Evolutionary conservation across 83 land plant species (phyloP).

Genomic region (Larix sibirica): DNA sequence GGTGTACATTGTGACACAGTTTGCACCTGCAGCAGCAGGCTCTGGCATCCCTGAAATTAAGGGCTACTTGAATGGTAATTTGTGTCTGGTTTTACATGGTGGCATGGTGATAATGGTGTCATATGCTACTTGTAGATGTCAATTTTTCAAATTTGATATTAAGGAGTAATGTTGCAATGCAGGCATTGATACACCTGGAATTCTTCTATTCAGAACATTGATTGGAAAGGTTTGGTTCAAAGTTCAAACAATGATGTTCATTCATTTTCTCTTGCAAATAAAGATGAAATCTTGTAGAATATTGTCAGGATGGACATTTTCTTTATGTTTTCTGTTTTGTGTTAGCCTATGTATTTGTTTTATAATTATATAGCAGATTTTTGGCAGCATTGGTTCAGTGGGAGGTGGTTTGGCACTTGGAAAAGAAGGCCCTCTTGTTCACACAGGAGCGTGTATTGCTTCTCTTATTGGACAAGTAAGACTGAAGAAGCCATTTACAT

Average conservation of each 20-base stretch:
- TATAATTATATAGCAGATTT: constrained; percentile 49
- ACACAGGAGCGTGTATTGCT: constrained; percentile 99
- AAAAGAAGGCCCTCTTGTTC: constrained; percentile 99
- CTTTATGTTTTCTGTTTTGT: background rate
- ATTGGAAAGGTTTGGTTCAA: constrained; percentile 83
- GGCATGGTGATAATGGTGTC: constrained; percentile 5
- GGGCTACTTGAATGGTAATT: constrained; percentile 93
- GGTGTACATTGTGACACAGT: constrained; percentile 86
- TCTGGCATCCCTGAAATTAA: constrained; percentile 99
- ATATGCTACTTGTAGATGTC: constrained; percentile 2
- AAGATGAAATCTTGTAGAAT: background rate
- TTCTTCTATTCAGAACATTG: constrained; percentile 93
- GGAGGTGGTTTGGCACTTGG: constrained; percentile 99
- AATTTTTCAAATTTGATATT: background rate
- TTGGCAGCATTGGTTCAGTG: constrained; percentile 99
- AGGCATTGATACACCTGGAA: constrained; percentile 97
- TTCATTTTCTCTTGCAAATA: constrained; percentile 7
- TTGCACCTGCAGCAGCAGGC: constrained; percentile 99
- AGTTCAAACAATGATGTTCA: background rate
- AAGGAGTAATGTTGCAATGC: constrained; percentile 9
- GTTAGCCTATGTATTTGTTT: background rate
- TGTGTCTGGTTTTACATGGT: constrained; percentile 1
- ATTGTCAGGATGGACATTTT: background rate
- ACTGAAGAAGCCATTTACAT: background rate
- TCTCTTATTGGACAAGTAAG: constrained; percentile 95